phyloP scores from a whole-genome alignment of 805 yeast species.

The Zygosaccharomyces lentus region DNA sequence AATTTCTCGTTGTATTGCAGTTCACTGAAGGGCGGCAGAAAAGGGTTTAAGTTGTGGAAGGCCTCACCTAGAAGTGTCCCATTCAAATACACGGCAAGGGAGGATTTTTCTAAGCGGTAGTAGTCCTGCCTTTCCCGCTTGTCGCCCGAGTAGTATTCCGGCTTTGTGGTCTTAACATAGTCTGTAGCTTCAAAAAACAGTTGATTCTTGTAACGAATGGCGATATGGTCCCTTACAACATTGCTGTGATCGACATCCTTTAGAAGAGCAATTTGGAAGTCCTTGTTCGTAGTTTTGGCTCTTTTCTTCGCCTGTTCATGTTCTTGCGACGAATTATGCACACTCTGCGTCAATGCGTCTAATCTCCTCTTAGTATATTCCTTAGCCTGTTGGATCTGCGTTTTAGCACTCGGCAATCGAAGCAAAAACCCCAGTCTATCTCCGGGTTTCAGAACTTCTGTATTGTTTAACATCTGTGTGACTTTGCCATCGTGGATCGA shows the following conservation, averaged over 20 bases:
- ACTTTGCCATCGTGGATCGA: slow-evolving; percentile 51
- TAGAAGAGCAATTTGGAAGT: slow-evolving; percentile 31
- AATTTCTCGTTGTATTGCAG: slow-evolving; percentile 40
- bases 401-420: slow-evolving; percentile 53
- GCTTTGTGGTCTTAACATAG: slow-evolving; percentile 34
- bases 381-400: slow-evolving; percentile 42
- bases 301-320: slow-evolving; percentile 12
- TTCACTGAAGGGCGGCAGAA: slow-evolving; percentile 73
- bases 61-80: slow-evolving; percentile 65
- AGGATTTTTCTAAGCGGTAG: slow-evolving; percentile 44
- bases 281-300: slow-evolving; percentile 15
- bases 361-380: slow-evolving; percentile 36
- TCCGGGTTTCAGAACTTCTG: slow-evolving; percentile 51
- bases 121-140: slow-evolving; percentile 38
- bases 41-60: slow-evolving; percentile 65
- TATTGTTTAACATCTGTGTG: slow-evolving; percentile 43
- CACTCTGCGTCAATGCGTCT: slow-evolving; percentile 21
- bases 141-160: slow-evolving; percentile 33
- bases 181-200: slow-evolving; percentile 83
- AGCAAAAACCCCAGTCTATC: slow-evolving; percentile 81
- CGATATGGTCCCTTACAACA: slow-evolving; percentile 75
- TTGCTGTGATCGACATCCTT: slow-evolving; percentile 37
- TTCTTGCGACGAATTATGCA: slow-evolving; percentile 2
- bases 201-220: slow-evolving; percentile 73
- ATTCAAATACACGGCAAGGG: slow-evolving; percentile 67